A percentile compares a stretch with the other conserved stretches of the same genome.
Conservation (phyloP, 2,329 filamentous ascomycete genomes). For the Septoria petroselini region DNA sequence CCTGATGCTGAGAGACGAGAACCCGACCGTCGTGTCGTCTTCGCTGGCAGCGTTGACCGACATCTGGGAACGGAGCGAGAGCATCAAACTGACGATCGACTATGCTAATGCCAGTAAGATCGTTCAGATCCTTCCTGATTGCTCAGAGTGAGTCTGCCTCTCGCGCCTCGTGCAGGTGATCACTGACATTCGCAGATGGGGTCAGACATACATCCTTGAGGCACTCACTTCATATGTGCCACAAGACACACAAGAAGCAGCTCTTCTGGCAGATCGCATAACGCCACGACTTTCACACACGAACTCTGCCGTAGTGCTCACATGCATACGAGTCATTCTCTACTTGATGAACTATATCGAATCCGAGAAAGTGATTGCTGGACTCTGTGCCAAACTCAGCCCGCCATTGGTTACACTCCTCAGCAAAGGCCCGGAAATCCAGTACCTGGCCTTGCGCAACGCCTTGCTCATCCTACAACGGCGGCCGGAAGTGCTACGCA, state of each 20-base stretch:
- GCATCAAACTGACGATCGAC: slow-evolving; percentile 96
- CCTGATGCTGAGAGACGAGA: slow-evolving; percentile 85
- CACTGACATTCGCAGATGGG: slow-evolving; percentile 66
- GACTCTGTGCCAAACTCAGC: slow-evolving; percentile 86
- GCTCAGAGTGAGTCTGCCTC: slow-evolving; percentile 72
- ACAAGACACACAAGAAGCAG: slow-evolving; percentile 82
- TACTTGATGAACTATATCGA: slow-evolving; percentile 99
- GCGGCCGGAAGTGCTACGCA: slow-evolving; percentile 85
- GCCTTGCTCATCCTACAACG: slow-evolving; percentile 90
- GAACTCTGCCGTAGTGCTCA: slow-evolving; percentile 93
- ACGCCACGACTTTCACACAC: slow-evolving; percentile 93
- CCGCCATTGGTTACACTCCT: slow-evolving; percentile 91
- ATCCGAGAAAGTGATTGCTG: slow-evolving; percentile 82
- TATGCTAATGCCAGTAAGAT: slow-evolving; percentile 97
- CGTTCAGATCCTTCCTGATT: slow-evolving; percentile 92
- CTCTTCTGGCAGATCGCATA: slow-evolving; percentile 87
- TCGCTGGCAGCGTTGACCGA: slow-evolving; percentile 89
- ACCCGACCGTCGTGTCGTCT: slow-evolving; percentile 94
- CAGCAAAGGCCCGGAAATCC: slow-evolving; percentile 96
- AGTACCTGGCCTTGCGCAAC: slow-evolving; percentile 91
- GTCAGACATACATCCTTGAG: slow-evolving; percentile 96
- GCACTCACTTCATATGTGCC: slow-evolving; percentile 97
- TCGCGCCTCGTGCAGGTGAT: slow-evolving; percentile 17
- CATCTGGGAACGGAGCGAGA: slow-evolving; percentile 97
- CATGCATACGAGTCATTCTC: slow-evolving; percentile 91